Evolutionary conservation across 2,329 filamentous ascomycete species (phyloP).

Genomic region (Polychaeton citri): DNA sequence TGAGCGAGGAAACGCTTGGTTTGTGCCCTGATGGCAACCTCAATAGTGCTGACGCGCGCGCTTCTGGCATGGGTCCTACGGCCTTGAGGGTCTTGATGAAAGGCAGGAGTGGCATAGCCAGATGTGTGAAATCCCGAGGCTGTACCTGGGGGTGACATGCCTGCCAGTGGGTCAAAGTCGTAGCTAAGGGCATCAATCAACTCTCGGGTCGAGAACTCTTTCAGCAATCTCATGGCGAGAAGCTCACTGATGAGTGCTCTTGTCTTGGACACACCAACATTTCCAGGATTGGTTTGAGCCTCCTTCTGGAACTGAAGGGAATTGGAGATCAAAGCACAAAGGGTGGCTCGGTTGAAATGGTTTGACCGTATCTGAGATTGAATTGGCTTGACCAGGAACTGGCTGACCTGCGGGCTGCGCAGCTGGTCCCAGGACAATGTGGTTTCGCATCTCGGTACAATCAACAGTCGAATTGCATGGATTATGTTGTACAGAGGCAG

Average conservation of each 20-base stretch:
- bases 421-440: constrained; percentile 90
- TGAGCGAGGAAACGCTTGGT: constrained; percentile 88
- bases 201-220: constrained; percentile 79
- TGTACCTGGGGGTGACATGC: constrained; percentile 43
- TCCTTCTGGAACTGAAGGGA: constrained; percentile 89
- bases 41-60: constrained; percentile 75
- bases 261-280: constrained; percentile 70
- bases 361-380: constrained; percentile 73
- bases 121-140: constrained; percentile 13
- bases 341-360: constrained; percentile 72
- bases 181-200: constrained; percentile 90
- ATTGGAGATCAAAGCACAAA: constrained; percentile 88
- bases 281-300: constrained; percentile 65
- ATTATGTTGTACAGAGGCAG: constrained; percentile 84
- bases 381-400: constrained; percentile 91
- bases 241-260: constrained; percentile 83
- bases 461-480: constrained; percentile 74
- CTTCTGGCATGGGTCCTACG: constrained; percentile 41
- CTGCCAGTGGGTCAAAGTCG: constrained; percentile 87
- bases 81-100: constrained; percentile 13
- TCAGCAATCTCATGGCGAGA: constrained; percentile 75
- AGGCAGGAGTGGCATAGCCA: constrained; percentile 3
- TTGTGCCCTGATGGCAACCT: constrained; percentile 83
- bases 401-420: constrained; percentile 86
- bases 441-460: constrained; percentile 77